Evolutionary conservation across 2,329 filamentous ascomycete genomes (phyloP).

Genomic region (Phaeosphaeriaceae sp.): DNA sequence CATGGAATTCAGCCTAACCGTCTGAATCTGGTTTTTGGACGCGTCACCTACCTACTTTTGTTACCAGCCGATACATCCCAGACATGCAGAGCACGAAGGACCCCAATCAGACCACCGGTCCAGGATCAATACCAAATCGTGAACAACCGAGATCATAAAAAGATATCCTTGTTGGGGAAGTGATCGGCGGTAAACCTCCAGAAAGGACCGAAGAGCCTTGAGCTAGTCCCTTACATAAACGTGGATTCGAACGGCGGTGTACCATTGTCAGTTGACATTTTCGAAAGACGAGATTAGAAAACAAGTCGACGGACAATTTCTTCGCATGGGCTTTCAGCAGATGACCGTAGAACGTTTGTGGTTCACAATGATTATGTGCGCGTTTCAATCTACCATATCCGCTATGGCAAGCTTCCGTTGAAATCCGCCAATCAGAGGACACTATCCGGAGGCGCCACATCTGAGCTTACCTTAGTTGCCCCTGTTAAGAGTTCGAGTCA

Average conservation of each 20-base stretch:
- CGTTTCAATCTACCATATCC: conserved; percentile 19
- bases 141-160: conserved; percentile 24
- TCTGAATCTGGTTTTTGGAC: too few species aligned
- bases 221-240: conserved; percentile 1
- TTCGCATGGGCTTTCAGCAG: not conserved
- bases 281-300: too few species aligned
- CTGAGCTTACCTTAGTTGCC: not conserved
- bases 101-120: conserved; percentile 10
- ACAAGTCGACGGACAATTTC: not conserved
- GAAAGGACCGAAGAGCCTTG: not conserved
- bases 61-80: not conserved
- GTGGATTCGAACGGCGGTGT: not conserved
- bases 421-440: conserved; percentile 19
- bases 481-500: not conserved
- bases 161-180: conserved; percentile 20
- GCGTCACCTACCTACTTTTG: not conserved
- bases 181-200: conserved; percentile 20
- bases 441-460: not conserved
- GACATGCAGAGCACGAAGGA: not conserved
- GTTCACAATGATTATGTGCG: conserved; percentile 13
- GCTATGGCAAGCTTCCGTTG: conserved; percentile 23
- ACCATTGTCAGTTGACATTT: not conserved
- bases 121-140: conserved; percentile 23
- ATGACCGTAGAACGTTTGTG: not conserved
- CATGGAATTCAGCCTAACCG: too few species aligned